Base-by-base conservation (phyloP, 345 rosid genomes). In the Ricinus communis region DNA sequence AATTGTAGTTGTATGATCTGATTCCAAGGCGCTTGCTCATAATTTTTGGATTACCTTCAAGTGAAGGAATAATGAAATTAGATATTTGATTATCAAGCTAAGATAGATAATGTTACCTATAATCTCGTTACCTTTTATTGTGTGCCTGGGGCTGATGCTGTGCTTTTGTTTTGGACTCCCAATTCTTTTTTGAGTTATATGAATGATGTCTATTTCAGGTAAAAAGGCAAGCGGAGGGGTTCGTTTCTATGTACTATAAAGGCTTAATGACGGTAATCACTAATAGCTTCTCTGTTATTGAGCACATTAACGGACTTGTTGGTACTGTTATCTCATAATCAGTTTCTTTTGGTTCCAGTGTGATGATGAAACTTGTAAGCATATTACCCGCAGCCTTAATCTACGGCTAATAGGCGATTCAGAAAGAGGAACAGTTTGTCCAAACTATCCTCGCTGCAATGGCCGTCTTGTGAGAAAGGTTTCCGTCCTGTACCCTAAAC, bases 381-480 rank as follows among this genome's bases (percentile, higher is more conserved):
- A 83, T 77, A 84, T 90, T 0, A 90, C 99, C 1, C 84, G 96
- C 6, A 70, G 90, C 65, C 80, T 87, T 65, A 92, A 77, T 82
- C 71, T 85, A 72, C 87, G 84, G 66, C 73, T 92, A 75, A 53
- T 92, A 6, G 97, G 97, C 59, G 97, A 90, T 70, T 84, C 88
- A 22, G 99, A 92, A 72, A 84, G 81, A n/a, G 99, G 99, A 66
- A 95, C 99, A n/a, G 90, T 89, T 74, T 95, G 99, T 79, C 94
- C 97, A 30, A 91, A 86, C 76, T 89, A 95, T 78, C 99, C 99
- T 38, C 90, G 86, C 63, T 95, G 99, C 65, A 87, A 85, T 21
- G 99, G 99, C 5, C 87, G 75, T 70, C 97, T 95, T 53, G 62
- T 82, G 64, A 80, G 91, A 86, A 88, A 87, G 99, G 99, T 90